Evolutionary conservation across 2,329 filamentous ascomycete genomes (phyloP).

Genomic region (Botryotinia convoluta): DNA sequence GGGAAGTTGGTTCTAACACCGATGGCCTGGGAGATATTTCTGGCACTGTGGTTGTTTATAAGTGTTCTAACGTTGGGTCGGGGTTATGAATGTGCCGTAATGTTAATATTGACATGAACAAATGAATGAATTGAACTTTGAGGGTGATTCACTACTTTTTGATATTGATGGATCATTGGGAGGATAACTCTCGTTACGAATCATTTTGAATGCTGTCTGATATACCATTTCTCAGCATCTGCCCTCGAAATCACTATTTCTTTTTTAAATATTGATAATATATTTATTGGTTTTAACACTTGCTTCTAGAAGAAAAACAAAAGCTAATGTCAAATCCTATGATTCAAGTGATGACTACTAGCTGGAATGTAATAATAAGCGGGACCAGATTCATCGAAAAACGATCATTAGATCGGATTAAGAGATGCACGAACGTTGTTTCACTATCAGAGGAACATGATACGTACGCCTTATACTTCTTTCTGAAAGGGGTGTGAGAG

Average conservation of each 20-base stretch:
- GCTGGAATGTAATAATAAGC: not conserved
- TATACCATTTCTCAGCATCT: not conserved
- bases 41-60: not conserved
- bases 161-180: not conserved
- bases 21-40: not conserved
- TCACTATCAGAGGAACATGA: not conserved
- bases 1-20: not conserved
- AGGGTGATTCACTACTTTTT: not conserved
- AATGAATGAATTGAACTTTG: not conserved
- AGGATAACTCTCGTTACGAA: not conserved
- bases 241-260: not conserved
- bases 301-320: not conserved
- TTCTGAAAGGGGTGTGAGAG: not conserved
- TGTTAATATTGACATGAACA: not conserved
- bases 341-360: not conserved
- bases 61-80: not conserved
- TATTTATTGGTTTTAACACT: not conserved
- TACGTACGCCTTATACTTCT: not conserved
- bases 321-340: not conserved
- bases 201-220: not conserved
- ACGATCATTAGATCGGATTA: not conserved
- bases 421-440: not conserved
- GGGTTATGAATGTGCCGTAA: not conserved
- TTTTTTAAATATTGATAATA: not conserved
- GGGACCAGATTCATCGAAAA: not conserved